These are phyloP conservation scores for Scleromitrula shiraiana DNA, from an alignment of 2,329 filamentous ascomycete genomes.

Conservation along the genomic window DNA sequence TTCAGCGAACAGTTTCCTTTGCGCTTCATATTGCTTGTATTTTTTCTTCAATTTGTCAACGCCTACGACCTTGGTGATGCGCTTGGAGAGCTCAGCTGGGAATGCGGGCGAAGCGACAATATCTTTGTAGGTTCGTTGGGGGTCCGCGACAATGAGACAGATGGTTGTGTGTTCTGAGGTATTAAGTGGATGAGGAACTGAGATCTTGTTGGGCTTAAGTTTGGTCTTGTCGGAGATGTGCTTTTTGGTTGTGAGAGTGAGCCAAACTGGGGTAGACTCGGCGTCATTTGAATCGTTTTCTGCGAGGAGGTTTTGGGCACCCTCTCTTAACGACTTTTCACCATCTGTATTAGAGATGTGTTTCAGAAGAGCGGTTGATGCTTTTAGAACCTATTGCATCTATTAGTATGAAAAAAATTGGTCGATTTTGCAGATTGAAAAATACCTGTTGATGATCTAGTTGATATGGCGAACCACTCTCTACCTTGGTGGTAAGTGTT, in stretches of 20 bases:
- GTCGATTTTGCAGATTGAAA: background rate
- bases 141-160: conserved; percentile 77
- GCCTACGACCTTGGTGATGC: conserved; percentile 71
- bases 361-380: conserved; percentile 52
- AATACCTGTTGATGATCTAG: conserved; percentile 28
- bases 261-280: conserved; percentile 46
- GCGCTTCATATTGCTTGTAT: conserved; percentile 81
- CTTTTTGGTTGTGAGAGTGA: conserved; percentile 56
- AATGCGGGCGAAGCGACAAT: conserved; percentile 68
- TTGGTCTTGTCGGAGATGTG: conserved; percentile 64
- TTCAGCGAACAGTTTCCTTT: conserved; percentile 73
- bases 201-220: conserved; percentile 77
- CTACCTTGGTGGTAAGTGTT: conserved; percentile 27
- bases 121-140: conserved; percentile 85
- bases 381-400: conserved; percentile 45
- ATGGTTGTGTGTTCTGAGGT: conserved; percentile 58
- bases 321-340: conserved; percentile 31
- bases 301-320: conserved; percentile 46
- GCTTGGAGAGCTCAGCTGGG: conserved; percentile 55
- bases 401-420: conserved; percentile 10
- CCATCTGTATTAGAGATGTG: conserved; percentile 52
- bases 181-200: conserved; percentile 69
- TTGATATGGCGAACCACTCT: conserved; percentile 29
- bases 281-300: conserved; percentile 37
- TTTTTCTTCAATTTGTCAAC: conserved; percentile 79